phyloP scores from a whole-genome alignment of 2,329 filamentous ascomycete species.

The Arthrobotrys entomopaga region DNA sequence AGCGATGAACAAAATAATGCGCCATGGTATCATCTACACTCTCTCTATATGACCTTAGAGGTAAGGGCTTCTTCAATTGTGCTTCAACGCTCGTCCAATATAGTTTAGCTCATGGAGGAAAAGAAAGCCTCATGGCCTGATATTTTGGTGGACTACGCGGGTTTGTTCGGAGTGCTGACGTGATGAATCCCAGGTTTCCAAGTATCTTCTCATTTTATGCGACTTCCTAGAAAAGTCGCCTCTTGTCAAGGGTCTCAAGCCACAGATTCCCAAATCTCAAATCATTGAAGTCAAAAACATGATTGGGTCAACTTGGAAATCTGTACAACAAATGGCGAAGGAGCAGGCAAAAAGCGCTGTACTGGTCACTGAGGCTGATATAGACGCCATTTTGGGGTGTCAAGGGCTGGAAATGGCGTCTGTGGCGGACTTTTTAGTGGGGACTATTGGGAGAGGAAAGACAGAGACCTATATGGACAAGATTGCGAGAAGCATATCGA shows the following conservation, averaged over 20 bases:
- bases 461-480: slow-evolving; percentile 52
- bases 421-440: slow-evolving; percentile 47
- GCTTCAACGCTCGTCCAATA: slow-evolving; percentile 1
- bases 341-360: slow-evolving; percentile 39
- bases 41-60: slow-evolving; percentile 44
- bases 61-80: slow-evolving; percentile 34
- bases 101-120: background rate
- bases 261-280: slow-evolving; percentile 48
- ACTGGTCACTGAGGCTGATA: slow-evolving; percentile 47
- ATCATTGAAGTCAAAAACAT: slow-evolving; percentile 37
- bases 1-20: background rate
- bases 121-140: slow-evolving; percentile 2
- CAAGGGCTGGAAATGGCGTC: slow-evolving; percentile 46
- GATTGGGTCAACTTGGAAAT: slow-evolving; percentile 44
- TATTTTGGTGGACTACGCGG: background rate
- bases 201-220: slow-evolving; percentile 41
- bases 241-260: slow-evolving; percentile 41
- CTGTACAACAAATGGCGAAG: slow-evolving; percentile 40
- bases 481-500: slow-evolving; percentile 43
- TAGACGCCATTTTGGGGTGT: slow-evolving; percentile 52
- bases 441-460: slow-evolving; percentile 37
- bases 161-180: slow-evolving; percentile 27
- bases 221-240: slow-evolving; percentile 50
- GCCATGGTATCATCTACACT: slow-evolving; percentile 45
- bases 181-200: slow-evolving; percentile 30